Evolutionary conservation across 2,329 filamentous ascomycete genomes (phyloP).

Genomic region (Dactylonectria estremocensis): DNA sequence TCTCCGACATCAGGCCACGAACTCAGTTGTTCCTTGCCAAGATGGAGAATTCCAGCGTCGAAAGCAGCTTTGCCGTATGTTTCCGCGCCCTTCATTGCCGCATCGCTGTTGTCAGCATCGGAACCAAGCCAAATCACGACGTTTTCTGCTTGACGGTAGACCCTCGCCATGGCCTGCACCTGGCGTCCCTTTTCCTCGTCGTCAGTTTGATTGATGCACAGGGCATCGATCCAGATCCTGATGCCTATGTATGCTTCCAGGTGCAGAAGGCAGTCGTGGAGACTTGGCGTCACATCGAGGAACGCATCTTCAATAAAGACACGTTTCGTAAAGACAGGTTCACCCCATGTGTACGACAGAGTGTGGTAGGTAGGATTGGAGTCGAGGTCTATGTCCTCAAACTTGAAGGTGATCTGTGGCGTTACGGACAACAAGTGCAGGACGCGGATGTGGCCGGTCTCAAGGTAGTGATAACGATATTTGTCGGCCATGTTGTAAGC

Average conservation of each 20-base stretch:
- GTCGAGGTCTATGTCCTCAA: conserved; percentile 17
- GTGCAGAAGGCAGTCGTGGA: conserved; percentile 17
- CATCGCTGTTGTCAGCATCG: conserved; percentile 10
- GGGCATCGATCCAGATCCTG: conserved; percentile 27
- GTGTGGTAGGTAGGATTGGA: conserved; percentile 18
- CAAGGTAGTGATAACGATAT: conserved; percentile 17
- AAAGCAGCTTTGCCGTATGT: conserved; percentile 16
- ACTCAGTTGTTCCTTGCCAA: not conserved
- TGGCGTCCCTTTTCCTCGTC: conserved; percentile 27
- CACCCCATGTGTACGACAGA: conserved; percentile 32
- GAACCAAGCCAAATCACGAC: conserved; percentile 27
- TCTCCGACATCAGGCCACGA: conserved; percentile 20
- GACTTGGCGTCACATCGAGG: conserved; percentile 18
- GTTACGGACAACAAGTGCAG: conserved; percentile 17
- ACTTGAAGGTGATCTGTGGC: conserved; percentile 14
- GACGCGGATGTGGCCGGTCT: conserved; percentile 21
- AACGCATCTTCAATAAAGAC: conserved; percentile 6
- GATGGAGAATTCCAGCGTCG: conserved; percentile 18
- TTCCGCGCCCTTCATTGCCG: conserved; percentile 17
- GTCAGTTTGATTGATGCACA: conserved; percentile 27
- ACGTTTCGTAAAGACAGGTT: conserved; percentile 7
- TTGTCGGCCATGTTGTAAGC: not conserved
- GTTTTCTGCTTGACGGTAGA: conserved; percentile 21
- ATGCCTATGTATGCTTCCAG: conserved; percentile 12
- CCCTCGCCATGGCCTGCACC: conserved; percentile 23